phyloP scores from a whole-genome alignment of 148 eudicot species.

The Pharnaceum exiguum region DNA sequence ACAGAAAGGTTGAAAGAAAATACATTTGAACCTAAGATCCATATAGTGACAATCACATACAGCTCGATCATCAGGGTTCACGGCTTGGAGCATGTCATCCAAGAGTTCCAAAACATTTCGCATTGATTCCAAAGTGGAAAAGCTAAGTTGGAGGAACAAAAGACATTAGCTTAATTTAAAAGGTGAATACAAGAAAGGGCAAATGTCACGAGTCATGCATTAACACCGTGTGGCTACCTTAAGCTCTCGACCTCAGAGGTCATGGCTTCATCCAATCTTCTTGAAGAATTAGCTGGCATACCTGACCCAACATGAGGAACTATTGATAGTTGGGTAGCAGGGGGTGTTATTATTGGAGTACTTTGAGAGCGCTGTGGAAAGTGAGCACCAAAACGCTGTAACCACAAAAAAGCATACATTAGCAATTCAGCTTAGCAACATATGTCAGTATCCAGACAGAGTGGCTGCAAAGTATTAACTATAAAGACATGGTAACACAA shows the following conservation, averaged over 20 bases:
- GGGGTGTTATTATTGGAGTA: constrained; percentile 77
- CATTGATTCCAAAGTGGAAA: constrained; percentile 66
- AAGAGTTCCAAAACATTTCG: constrained; percentile 62
- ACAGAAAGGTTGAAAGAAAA: too few relatives aligned
- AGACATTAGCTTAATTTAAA: background rate
- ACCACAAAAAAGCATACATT: constrained; percentile 10
- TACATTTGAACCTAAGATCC: too few relatives aligned
- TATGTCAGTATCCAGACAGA: background rate
- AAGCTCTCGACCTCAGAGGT: constrained; percentile 65
- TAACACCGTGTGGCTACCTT: constrained; percentile 68
- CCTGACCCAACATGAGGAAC: constrained; percentile 64
- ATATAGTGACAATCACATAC: too few relatives aligned
- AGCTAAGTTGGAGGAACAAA: constrained; percentile 42
- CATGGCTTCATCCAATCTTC: constrained; percentile 88
- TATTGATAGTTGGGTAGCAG: constrained; percentile 51
- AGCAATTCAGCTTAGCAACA: background rate
- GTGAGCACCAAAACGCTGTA: constrained; percentile 72
- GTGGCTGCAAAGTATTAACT: background rate
- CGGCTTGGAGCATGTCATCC: constrained; percentile 87
- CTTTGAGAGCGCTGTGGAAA: constrained; percentile 70
- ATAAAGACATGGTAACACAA: background rate
- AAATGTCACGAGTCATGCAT: background rate
- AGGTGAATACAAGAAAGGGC: background rate
- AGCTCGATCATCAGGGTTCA: constrained; percentile 61
- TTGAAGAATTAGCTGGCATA: constrained; percentile 70